phyloP scores from a whole-genome alignment of 192 early-diverging fungal species.

The Thamnidium elegans region DNA sequence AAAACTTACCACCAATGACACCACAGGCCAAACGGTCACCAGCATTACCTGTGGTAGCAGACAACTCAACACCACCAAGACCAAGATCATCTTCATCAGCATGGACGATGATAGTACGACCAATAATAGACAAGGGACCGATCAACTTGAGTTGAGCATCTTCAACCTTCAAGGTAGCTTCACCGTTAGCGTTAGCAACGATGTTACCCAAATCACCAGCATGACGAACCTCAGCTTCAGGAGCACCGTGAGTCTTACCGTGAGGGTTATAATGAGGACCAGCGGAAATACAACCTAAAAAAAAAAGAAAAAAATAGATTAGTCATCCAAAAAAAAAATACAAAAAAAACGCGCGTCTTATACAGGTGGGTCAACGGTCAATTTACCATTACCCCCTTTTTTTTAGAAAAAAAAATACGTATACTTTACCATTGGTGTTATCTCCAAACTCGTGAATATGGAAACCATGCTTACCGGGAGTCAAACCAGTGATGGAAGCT shows the following conservation, averaged over 20 bases:
- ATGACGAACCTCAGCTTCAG: constrained; percentile 61
- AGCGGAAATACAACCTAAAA: constrained; percentile 65
- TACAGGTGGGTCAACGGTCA: not conserved
- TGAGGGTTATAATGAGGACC: constrained; percentile 82
- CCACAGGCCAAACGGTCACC: constrained; percentile 85
- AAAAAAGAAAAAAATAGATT: not conserved
- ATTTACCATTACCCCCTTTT: no score
- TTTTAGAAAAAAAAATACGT: not conserved
- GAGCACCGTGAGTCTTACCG: constrained; percentile 71
- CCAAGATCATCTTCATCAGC: constrained; percentile 85
- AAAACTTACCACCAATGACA: constrained; percentile 70
- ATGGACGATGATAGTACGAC: constrained; percentile 84
- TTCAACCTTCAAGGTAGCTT: constrained; percentile 46
- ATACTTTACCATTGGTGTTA: constrained; percentile 61
- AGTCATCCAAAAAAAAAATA: not conserved
- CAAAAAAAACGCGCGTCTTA: constrained; percentile 2
- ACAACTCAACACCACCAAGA: constrained; percentile 67
- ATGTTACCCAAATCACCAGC: constrained; percentile 91
- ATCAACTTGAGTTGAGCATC: constrained; percentile 71
- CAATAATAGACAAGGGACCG: constrained; percentile 74
- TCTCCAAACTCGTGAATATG: constrained; percentile 87
- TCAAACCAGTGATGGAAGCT: constrained; percentile 59
- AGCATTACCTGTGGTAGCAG: constrained; percentile 82
- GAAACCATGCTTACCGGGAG: constrained; percentile 80
- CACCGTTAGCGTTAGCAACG: constrained; percentile 51